Evolutionary conservation across 1,284 basidiomycete species (phyloP).

Genomic region (Malassezia japonica): DNA sequence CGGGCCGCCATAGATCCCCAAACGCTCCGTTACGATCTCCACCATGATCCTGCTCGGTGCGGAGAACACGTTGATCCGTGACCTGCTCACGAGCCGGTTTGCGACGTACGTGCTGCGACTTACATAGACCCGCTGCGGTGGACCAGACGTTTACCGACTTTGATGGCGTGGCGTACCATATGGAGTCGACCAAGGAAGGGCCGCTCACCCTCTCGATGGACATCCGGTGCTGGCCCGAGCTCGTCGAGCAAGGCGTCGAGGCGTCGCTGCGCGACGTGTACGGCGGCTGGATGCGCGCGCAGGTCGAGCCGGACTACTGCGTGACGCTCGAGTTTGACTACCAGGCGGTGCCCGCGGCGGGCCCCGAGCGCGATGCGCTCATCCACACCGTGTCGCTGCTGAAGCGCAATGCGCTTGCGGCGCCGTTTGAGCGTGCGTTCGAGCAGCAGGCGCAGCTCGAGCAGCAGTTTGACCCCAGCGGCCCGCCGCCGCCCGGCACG

Average conservation of each 20-base stretch:
- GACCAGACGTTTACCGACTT: slow-evolving; percentile 97
- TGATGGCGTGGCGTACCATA: slow-evolving; percentile 87
- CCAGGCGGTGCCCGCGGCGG: slow-evolving; percentile 66
- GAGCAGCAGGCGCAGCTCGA: slow-evolving; percentile 76
- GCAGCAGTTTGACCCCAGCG: slow-evolving; percentile 50
- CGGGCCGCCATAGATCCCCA: slow-evolving; percentile 13
- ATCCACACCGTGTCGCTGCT: slow-evolving; percentile 74
- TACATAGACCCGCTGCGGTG: slow-evolving; percentile 65
- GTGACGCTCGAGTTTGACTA: slow-evolving; percentile 79
- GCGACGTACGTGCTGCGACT: slow-evolving; percentile 59
- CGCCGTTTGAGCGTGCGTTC: slow-evolving; percentile 87
- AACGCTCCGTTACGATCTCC: slow-evolving; percentile 1
- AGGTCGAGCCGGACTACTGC: slow-evolving; percentile 73
- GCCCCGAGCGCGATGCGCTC: slow-evolving; percentile 55
- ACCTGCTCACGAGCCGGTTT: slow-evolving; percentile 79
- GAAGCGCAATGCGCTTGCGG: slow-evolving; percentile 88
- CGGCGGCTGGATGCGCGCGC: slow-evolving; percentile 58
- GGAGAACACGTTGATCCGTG: slow-evolving; percentile 69
- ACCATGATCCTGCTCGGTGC: slow-evolving; percentile 46
- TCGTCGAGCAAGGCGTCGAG: slow-evolving; percentile 74
- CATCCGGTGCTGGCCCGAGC: slow-evolving; percentile 86
- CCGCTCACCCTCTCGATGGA: slow-evolving; percentile 81
- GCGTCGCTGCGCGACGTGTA: slow-evolving; percentile 77
- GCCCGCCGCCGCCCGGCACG: slow-evolving; percentile 51
- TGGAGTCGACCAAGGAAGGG: slow-evolving; percentile 66